phyloP scores from a whole-genome alignment of 208 protist species.

The Leishmania tropica region DNA sequence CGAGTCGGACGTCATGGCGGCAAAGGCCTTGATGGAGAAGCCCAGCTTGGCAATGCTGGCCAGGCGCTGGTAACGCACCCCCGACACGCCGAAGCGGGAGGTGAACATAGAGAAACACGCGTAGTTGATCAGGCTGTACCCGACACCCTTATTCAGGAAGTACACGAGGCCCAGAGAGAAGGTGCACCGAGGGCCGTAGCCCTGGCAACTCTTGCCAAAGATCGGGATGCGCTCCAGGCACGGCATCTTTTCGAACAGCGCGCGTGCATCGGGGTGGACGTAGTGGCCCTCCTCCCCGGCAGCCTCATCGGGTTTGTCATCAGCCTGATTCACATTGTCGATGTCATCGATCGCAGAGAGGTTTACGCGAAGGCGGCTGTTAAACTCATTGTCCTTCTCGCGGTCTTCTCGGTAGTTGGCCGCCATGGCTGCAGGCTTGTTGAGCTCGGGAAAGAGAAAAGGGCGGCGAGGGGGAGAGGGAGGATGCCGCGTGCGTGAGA shows the following conservation, averaged over 20 bases:
- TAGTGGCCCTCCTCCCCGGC: slow-evolving; percentile 11
- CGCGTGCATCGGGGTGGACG: not conserved
- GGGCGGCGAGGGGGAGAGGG: not conserved
- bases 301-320: not conserved
- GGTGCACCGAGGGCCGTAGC: slow-evolving; percentile 43
- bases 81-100: slow-evolving; percentile 42
- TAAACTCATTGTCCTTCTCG: slow-evolving; percentile 29
- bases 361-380: slow-evolving; percentile 30
- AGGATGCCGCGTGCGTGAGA: not conserved
- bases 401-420: slow-evolving; percentile 15
- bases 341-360: slow-evolving; percentile 25
- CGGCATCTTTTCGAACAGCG: slow-evolving; percentile 1
- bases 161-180: slow-evolving; percentile 45
- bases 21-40: slow-evolving; percentile 65
- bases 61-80: slow-evolving; percentile 59
- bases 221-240: slow-evolving; percentile 35
- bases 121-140: slow-evolving; percentile 42
- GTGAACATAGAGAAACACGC: slow-evolving; percentile 53
- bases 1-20: slow-evolving; percentile 52
- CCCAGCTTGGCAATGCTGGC: slow-evolving; percentile 46
- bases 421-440: slow-evolving; percentile 17
- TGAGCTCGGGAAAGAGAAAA: not conserved
- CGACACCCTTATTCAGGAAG: slow-evolving; percentile 64
- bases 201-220: slow-evolving; percentile 42
- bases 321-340: slow-evolving; percentile 9